These are phyloP conservation scores for Hyaloscypha hepaticicola DNA, from an alignment of 495 filamentous ascomycete genomes.

Conservation along the genomic window DNA sequence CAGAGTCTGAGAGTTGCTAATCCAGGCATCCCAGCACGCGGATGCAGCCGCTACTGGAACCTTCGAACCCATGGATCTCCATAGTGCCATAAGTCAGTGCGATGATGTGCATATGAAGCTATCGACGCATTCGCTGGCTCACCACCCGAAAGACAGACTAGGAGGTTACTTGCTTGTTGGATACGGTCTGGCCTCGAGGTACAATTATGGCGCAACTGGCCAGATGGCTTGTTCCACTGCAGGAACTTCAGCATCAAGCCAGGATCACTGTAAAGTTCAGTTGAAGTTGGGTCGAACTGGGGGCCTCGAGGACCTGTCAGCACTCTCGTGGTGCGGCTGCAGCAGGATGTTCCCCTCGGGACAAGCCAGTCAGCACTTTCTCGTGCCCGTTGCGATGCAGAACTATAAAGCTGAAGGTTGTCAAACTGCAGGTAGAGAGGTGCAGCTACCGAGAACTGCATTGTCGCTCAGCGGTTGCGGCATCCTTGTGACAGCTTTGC, in stretches of 20 bases:
- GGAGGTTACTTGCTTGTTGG: neutral
- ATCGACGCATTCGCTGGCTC: neutral
- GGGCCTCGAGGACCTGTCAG: neutral
- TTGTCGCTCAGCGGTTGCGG: slow-evolving; percentile 7
- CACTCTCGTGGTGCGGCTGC: neutral
- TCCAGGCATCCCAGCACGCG: neutral
- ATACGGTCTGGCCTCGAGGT: neutral
- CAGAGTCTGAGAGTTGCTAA: neutral
- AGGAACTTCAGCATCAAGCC: neutral
- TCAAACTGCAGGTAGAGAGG: neutral
- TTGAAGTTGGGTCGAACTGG: neutral
- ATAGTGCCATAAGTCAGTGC: neutral
- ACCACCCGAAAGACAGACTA: neutral
- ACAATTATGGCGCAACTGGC: neutral
- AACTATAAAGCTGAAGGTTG: neutral
- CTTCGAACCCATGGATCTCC: neutral
- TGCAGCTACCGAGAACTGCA: neutral
- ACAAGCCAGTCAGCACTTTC: neutral
- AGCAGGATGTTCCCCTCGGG: neutral
- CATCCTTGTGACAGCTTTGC: slow-evolving; percentile 5
- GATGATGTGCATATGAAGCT: slow-evolving; percentile 8
- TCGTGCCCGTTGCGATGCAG: neutral
- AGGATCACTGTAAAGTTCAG: neutral
- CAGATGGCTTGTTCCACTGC: neutral
- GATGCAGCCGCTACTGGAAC: neutral